Evolutionary conservation across 768 basidiomycete species (phyloP), one percentile per base, ranked within the genome.

Genomic region (Tephrocybe sp.): DNA sequence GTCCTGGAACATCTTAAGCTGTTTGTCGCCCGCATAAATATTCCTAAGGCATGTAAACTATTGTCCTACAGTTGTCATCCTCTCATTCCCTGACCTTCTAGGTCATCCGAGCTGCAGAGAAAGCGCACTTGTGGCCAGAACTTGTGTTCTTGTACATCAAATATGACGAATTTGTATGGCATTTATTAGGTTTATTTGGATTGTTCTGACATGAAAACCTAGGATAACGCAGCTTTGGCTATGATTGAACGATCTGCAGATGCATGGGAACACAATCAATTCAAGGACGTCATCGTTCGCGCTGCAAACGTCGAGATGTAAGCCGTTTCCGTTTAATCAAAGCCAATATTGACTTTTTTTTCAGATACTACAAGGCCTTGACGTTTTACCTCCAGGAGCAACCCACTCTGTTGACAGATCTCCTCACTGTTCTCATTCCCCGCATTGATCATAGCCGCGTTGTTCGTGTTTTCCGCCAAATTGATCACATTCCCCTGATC

Each of bases 191-290:
- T 48, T 9, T 36, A 1, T 11, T 40, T 34, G 5, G 12, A 36
- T 36, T 30, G 11, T 33, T 4, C 36, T 45, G 26, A 44, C 30
- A 31, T 45, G 8, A 55, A 26, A 52, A 49, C 23, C 55, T 35
- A 92, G 84, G 97, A 98, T 67, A 98, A 99, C 63, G 96, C 97
- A 30, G 92, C 96, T 33, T 76, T 98, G 58, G 92, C 94, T 4
- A 99, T 98, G 95, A 98, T 98, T 67, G 97, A 99, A 68, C 87
- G 95, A 16, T 91, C 97, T 1, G 82, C 92, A n/a, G 93, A 97
- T 68, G 93, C 94, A 43, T 99, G 95, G 95, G 97, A 99, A 51
- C 97, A 99, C 73, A 95, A 92, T 62, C 96, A 98, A 68, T 99
- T 99, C 85, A 98, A 98, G 79, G 97, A 98, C 60, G 87, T 97